phyloP scores from a whole-genome alignment of 768 basidiomycete genomes.

The Kwoniella sp. region DNA sequence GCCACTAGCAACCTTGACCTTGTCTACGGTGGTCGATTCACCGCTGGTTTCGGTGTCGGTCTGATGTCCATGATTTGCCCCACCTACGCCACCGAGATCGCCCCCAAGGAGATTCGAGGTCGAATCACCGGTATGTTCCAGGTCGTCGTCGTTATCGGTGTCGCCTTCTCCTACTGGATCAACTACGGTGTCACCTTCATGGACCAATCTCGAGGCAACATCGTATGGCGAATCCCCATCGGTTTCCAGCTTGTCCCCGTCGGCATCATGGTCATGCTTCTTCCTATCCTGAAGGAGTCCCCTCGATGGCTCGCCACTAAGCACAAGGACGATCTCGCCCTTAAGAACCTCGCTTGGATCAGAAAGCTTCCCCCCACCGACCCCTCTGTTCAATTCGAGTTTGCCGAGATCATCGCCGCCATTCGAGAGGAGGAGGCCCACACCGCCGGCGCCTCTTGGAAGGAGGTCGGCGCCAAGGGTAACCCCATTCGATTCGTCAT shows the following conservation, averaged over 20 bases:
- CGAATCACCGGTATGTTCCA: conserved; percentile 81
- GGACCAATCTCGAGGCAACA: conserved; percentile 16
- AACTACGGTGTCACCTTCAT: conserved; percentile 46
- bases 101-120: conserved; percentile 66
- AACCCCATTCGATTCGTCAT: conserved; percentile 83
- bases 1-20: conserved; percentile 46
- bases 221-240: conserved; percentile 45
- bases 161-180: conserved; percentile 68
- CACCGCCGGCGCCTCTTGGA: conserved; percentile 68
- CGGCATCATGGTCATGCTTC: conserved; percentile 55
- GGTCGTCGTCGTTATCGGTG: conserved; percentile 80
- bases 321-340: conserved; percentile 53
- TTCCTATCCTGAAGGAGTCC: conserved; percentile 48
- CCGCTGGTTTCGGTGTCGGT: conserved; percentile 79
- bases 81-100: conserved; percentile 82
- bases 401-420: conserved; percentile 74
- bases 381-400: conserved; percentile 54
- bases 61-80: conserved; percentile 71
- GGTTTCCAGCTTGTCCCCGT: conserved; percentile 57
- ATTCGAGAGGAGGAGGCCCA: conserved; percentile 72
- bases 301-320: conserved; percentile 57
- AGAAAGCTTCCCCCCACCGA: conserved; percentile 55
- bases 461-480: conserved; percentile 79
- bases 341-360: conserved; percentile 62
- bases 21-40: conserved; percentile 75